Conservation (phyloP, 768 basidiomycete genomes). For the Chalciporus chontae region DNA sequence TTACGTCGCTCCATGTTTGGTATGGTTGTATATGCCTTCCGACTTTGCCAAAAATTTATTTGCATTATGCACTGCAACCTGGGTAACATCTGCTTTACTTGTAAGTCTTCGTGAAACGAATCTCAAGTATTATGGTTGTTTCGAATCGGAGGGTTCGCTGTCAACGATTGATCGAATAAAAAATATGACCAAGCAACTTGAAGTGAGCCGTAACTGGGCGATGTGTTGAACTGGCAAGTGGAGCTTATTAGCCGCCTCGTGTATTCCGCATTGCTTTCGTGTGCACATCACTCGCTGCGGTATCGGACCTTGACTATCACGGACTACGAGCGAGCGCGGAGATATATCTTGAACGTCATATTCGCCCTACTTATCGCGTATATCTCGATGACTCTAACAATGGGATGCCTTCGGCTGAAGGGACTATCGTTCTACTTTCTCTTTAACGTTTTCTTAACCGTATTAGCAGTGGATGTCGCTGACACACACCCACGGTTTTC, state of each 20-base stretch:
- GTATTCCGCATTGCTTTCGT: conserved; percentile 19
- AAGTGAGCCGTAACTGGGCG: conserved; percentile 2
- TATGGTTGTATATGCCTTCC: conserved; percentile 21
- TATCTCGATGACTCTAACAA: conserved; percentile 8
- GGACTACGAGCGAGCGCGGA: background rate
- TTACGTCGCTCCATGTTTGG: conserved; percentile 25
- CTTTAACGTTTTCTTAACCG: conserved; percentile 13
- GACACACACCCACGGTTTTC: conserved; percentile 4
- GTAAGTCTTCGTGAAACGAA: too few species aligned
- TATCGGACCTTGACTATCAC: conserved; percentile 3
- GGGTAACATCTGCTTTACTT: too few species aligned
- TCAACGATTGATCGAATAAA: too few species aligned
- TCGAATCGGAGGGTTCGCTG: too few species aligned
- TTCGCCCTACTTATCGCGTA: too few species aligned
- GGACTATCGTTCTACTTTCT: conserved; percentile 8
- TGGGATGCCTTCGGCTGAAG: conserved; percentile 10
- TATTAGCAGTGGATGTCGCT: conserved; percentile 13
- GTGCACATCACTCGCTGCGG: conserved; percentile 22
- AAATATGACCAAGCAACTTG: too few species aligned
- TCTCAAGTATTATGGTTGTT: too few species aligned
- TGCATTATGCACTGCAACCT: conserved; percentile 1
- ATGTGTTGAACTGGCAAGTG: background rate
- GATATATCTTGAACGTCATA: background rate
- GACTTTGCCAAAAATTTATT: conserved; percentile 8
- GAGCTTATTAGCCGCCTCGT: conserved; percentile 12